A percentile compares a stretch with the other conserved stretches of the same genome.
Conservation (phyloP, 345 rosid genomes). For the Melastoma malabathricum region DNA sequence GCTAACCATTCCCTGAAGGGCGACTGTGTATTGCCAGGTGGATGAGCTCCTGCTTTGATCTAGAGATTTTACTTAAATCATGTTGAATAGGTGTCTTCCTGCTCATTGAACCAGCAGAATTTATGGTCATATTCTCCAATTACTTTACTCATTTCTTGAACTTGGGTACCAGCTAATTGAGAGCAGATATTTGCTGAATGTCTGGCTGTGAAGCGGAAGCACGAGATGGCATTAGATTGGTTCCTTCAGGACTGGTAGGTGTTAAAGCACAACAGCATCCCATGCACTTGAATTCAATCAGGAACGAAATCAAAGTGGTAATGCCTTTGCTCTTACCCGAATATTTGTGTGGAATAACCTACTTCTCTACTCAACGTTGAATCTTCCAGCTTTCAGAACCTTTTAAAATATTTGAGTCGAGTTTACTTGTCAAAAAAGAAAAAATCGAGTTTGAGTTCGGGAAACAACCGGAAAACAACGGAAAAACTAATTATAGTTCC, state of each 20-base stretch:
- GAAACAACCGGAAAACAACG: slow-evolving; percentile 67
- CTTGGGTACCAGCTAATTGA: slow-evolving; percentile 50
- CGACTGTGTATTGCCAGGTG: slow-evolving; percentile 85
- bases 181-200: slow-evolving; percentile 51
- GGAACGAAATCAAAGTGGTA: slow-evolving; percentile 67
- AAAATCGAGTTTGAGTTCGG: slow-evolving; percentile 93
- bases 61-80: background rate
- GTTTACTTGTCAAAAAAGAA: no score
- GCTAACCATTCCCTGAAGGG: slow-evolving; percentile 58
- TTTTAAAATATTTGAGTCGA: slow-evolving; percentile 69
- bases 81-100: background rate
- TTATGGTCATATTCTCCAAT: background rate
- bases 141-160: background rate
- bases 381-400: slow-evolving; percentile 83
- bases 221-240: slow-evolving; percentile 48
- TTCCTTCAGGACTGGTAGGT: slow-evolving; percentile 40
- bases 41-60: background rate
- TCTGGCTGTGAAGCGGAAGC: slow-evolving; percentile 34
- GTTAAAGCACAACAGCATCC: slow-evolving; percentile 55
- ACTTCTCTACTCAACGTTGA: slow-evolving; percentile 27
- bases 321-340: slow-evolving; percentile 7
- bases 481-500: slow-evolving; percentile 18
- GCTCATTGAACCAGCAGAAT: background rate
- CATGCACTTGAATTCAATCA: slow-evolving; percentile 71
- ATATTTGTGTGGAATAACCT: slow-evolving; percentile 6